Percentiles rank a stretch among this genome's conserved stretches.
Conservation (phyloP, 176 grass and related monocot genomes). For the Hsuehochloa calcarea region DNA sequence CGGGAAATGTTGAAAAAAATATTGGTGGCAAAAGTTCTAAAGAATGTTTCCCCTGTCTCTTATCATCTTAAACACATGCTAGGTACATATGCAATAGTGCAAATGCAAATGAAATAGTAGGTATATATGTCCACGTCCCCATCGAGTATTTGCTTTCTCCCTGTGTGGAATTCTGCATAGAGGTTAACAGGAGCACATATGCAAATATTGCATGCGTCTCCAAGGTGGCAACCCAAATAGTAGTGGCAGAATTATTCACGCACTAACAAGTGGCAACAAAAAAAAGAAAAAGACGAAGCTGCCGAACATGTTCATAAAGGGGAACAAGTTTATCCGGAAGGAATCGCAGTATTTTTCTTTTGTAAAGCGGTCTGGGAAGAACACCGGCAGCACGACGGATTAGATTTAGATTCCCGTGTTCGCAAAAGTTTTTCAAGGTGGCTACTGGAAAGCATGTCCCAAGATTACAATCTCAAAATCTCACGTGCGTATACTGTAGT, state of each 20-base stretch:
- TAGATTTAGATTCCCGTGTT: slow-evolving; percentile 25
- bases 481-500: slow-evolving; percentile 20
- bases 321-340: not conserved
- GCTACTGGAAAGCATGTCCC: not conserved
- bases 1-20: not conserved
- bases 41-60: not conserved
- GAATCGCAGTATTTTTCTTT: slow-evolving; percentile 17
- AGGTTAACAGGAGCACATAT: slow-evolving; percentile 4
- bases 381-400: not conserved
- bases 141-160: not conserved
- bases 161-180: not conserved
- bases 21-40: not conserved
- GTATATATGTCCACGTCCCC: not conserved
- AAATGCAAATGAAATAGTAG: not conserved
- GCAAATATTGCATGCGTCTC: slow-evolving; percentile 4
- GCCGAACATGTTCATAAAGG: not conserved
- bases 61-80: not conserved
- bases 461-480: slow-evolving; percentile 4
- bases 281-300: slow-evolving; percentile 23
- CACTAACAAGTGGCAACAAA: not conserved
- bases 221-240: not conserved
- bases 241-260: slow-evolving; percentile 21
- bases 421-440: slow-evolving; percentile 12
- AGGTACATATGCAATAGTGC: not conserved
- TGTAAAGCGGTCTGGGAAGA: slow-evolving; percentile 33